Percentiles rank a stretch among this genome's conserved stretches.
These are phyloP conservation scores for Chromosphaera perkinsii DNA, from an alignment of 208 protist genomes.

Conservation along the genomic window DNA sequence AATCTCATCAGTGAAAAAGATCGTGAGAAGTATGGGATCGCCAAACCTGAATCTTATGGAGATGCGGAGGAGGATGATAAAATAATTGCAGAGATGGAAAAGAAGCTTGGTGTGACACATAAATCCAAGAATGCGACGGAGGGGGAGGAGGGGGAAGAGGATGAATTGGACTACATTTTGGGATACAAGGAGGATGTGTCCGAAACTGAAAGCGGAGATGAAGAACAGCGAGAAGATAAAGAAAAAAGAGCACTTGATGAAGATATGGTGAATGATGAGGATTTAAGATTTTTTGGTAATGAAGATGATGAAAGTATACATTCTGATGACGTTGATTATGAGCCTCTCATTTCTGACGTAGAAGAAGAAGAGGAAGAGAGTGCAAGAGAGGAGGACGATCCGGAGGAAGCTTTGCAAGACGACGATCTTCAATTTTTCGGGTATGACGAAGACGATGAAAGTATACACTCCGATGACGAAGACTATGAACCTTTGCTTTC, in stretches of 20 bases:
- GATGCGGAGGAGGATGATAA: conserved; percentile 19
- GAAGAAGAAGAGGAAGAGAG: conserved; percentile 3
- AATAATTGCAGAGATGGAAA: conserved; percentile 21
- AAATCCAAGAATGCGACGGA: not conserved
- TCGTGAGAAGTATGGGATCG: too few species aligned
- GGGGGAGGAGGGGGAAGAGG: not conserved
- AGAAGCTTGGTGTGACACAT: conserved; percentile 8
- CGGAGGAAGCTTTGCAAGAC: not conserved
- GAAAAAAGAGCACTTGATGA: too few species aligned
- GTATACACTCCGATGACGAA: not conserved
- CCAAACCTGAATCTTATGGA: not conserved
- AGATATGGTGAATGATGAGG: too few species aligned
- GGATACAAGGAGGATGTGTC: not conserved
- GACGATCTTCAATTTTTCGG: too few species aligned
- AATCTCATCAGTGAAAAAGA: too few species aligned
- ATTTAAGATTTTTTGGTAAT: too few species aligned
- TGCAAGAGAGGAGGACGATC: conserved; percentile 1
- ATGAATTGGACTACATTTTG: not conserved
- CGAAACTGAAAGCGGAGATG: not conserved
- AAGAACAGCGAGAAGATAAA: conserved; percentile 14
- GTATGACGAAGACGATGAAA: conserved; percentile 11
- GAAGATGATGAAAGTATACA: too few species aligned
- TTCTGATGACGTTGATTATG: too few species aligned
- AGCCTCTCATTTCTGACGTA: too few species aligned
- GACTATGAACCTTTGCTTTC: not conserved